Conservation (phyloP, 441 rosid genomes). For the Euphorbia celastroides region DNA sequence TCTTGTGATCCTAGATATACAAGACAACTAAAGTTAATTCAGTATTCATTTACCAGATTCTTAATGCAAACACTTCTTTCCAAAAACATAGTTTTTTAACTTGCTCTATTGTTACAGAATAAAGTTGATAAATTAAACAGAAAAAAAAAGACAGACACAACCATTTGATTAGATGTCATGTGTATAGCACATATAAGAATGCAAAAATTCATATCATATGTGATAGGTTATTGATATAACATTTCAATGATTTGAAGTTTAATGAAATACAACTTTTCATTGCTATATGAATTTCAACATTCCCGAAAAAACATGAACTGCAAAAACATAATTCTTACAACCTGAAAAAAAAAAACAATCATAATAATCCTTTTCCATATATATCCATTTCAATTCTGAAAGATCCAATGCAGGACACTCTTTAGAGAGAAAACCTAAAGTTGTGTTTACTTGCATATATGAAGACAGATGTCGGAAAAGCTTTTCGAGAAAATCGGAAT, state of each 20-base stretch:
- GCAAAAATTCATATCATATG: background rate
- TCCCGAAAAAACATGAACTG: background rate
- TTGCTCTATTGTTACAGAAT: too few relatives aligned
- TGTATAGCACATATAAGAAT: background rate
- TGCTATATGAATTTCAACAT: background rate
- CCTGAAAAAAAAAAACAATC: background rate
- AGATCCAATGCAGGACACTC: background rate
- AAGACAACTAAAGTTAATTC: background rate
- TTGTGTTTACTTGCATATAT: too few relatives aligned
- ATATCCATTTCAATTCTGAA: background rate
- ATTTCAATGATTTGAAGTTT: background rate
- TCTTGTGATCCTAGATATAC: background rate
- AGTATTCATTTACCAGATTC: background rate
- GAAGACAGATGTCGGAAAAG: too few relatives aligned
- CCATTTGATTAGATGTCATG: background rate
- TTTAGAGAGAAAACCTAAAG: background rate
- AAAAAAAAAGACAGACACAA: background rate
- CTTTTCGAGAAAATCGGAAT: too few relatives aligned
- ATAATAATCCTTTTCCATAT: background rate
- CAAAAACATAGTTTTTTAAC: background rate
- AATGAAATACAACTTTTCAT: background rate
- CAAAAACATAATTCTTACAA: background rate
- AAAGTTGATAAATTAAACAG: too few relatives aligned
- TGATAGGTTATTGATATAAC: too few relatives aligned
- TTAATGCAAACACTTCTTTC: background rate